A percentile compares a stretch with the other conserved stretches of the same genome.
Conservation (phyloP, 345 rosid species). For the Sisymbrium altissimum region DNA sequence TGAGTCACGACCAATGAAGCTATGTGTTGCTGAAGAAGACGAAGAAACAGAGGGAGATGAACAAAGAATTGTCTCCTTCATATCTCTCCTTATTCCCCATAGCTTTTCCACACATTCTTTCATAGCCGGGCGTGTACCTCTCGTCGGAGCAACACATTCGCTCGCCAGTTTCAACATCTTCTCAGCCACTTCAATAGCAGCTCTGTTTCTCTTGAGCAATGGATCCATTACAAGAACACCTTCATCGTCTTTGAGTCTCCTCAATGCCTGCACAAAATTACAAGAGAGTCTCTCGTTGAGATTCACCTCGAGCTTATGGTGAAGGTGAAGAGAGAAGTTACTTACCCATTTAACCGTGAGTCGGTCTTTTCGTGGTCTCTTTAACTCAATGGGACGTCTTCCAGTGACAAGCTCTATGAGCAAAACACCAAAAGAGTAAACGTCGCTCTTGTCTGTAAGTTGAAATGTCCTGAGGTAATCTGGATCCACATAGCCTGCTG, state of each 20-base stretch:
- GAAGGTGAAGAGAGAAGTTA: background rate
- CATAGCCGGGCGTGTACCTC: slow-evolving; percentile 75
- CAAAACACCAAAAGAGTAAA: slow-evolving; percentile 82
- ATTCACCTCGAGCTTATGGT: background rate
- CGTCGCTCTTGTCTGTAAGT: slow-evolving; percentile 80
- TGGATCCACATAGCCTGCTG: slow-evolving; percentile 78
- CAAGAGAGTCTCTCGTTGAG: background rate
- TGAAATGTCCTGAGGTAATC: slow-evolving; percentile 77
- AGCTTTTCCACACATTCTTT: slow-evolving; percentile 61
- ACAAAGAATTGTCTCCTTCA: slow-evolving; percentile 38
- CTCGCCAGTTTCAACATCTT: slow-evolving; percentile 62
- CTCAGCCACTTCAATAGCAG: slow-evolving; percentile 54
- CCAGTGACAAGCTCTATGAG: slow-evolving; percentile 74
- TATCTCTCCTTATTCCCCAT: slow-evolving; percentile 69
- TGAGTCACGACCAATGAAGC: slow-evolving; percentile 25
- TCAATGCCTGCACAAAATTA: slow-evolving; percentile 59
- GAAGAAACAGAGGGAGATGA: slow-evolving; percentile 43
- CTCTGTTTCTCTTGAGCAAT: slow-evolving; percentile 58
- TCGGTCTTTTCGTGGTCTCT: slow-evolving; percentile 46
- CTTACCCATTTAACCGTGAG: slow-evolving; percentile 72
- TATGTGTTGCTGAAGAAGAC: slow-evolving; percentile 23
- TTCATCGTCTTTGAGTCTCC: slow-evolving; percentile 54
- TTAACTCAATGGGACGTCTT: slow-evolving; percentile 66
- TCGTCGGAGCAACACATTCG: slow-evolving; percentile 51
- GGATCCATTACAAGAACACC: slow-evolving; percentile 75